A percentile compares a stretch with the other conserved stretches of the same genome.
Evolutionary conservation across 2,329 filamentous ascomycete genomes (phyloP).

Genomic region (Aspergillus pseudoglaucus): DNA sequence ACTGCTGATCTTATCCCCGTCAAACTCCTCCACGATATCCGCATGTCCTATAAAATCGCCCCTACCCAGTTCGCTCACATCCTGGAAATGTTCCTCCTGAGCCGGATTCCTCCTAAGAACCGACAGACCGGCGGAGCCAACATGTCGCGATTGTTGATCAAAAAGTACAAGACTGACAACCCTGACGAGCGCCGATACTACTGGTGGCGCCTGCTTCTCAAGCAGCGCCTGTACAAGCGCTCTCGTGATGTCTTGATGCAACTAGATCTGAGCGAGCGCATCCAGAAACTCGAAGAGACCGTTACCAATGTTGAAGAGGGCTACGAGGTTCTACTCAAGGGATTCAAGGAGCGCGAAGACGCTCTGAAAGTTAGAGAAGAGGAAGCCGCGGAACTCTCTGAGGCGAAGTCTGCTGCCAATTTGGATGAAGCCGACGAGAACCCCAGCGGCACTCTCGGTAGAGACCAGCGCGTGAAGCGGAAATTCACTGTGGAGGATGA

Average conservation of each 20-base stretch:
- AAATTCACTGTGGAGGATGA: conserved; percentile 28
- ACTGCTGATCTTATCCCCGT: conserved; percentile 51
- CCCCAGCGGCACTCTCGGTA: conserved; percentile 8
- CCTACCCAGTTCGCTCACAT: conserved; percentile 57
- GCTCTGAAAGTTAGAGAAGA: conserved; percentile 20
- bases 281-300: conserved; percentile 55
- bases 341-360: conserved; percentile 28
- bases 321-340: conserved; percentile 50
- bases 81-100: conserved; percentile 57
- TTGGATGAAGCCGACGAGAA: conserved; percentile 18
- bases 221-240: conserved; percentile 56
- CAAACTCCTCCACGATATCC: conserved; percentile 44
- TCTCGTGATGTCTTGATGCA: conserved; percentile 56
- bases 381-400: conserved; percentile 13
- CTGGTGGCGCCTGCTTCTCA: conserved; percentile 59
- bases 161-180: conserved; percentile 42
- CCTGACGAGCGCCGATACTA: conserved; percentile 55
- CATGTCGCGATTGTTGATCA: conserved; percentile 45
- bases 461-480: conserved; percentile 21
- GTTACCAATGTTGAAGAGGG: conserved; percentile 53
- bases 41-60: conserved; percentile 51
- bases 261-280: conserved; percentile 50
- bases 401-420: conserved; percentile 22
- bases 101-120: conserved; percentile 46
- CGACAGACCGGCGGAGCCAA: conserved; percentile 45